Evolutionary conservation across 495 filamentous ascomycete genomes (phyloP).

Genomic region (Ascobolus immersus): DNA sequence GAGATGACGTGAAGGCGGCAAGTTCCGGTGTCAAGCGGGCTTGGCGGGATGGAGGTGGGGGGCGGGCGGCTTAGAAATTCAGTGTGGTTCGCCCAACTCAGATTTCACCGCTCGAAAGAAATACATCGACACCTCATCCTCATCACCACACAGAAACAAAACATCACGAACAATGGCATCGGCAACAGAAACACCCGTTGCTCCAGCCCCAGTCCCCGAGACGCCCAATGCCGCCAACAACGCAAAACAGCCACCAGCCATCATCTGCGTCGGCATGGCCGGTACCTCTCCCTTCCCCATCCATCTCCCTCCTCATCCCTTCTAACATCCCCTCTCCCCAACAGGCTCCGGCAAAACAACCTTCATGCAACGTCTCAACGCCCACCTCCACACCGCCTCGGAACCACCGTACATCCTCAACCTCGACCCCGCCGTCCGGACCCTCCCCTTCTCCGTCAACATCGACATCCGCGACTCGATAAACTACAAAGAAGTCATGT

Average conservation of each 20-base stretch:
- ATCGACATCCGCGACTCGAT: constrained; percentile 98
- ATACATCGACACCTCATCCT: too few relatives aligned
- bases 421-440: constrained; percentile 80
- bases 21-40: too few relatives aligned
- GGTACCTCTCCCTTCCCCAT: constrained; percentile 20
- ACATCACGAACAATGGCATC: too few relatives aligned
- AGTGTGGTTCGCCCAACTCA: too few relatives aligned
- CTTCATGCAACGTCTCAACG: constrained; percentile 93
- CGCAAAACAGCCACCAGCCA: constrained; percentile 32
- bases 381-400: constrained; percentile 53
- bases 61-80: too few relatives aligned
- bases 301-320: background rate
- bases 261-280: constrained; percentile 96
- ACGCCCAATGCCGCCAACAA: too few relatives aligned
- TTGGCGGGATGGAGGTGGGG: too few relatives aligned
- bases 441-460: constrained; percentile 91
- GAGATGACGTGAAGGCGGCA: too few relatives aligned
- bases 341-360: constrained; percentile 87
- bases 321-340: constrained; percentile 3
- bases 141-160: too few relatives aligned
- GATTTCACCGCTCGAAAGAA: too few relatives aligned
- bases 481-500: constrained; percentile 99
- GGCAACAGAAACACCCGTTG: too few relatives aligned
- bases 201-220: background rate
- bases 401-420: constrained; percentile 80